Evolutionary conservation across 1,139 yeast species (phyloP), one percentile per base, ranked within the genome.

Genomic region (Geotrichum europaeum): DNA sequence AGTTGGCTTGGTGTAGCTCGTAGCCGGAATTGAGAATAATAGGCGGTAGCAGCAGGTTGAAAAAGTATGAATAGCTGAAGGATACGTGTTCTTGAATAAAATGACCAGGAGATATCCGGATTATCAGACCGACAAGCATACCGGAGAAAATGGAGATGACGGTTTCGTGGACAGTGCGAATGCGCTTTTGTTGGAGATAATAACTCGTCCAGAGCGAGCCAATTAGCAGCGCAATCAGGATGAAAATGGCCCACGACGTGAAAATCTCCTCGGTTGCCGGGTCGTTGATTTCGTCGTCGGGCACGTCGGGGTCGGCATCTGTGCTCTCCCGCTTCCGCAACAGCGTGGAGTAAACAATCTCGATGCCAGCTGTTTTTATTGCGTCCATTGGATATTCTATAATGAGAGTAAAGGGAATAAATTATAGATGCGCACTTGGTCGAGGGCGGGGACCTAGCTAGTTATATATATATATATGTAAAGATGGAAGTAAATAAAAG

Each of bases 191-290:
- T 70, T 94, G 97, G 59, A 95, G 78, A 73, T 89, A 94, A 75
- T 94, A 95, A 40, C 96, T 87, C 1, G 97, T 89, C 97, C 98
- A 94, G 58, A 95, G 77, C 0, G 99, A 97, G 12, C 91, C 82
- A 65, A 95, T 88, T 58, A 95, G 78, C 57, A 95, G 79, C 62
- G 89, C 82, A 59, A 95, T 76, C 65, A 94, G 80, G 63, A 95
- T 95, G 74, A 91, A 92, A 50, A 95, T 77, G 0, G 99, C 98
- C 99, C 99, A 95, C 0, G 97, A 89, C 10, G 96, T 87, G 73
- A 91, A 94, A 69, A 94, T 91, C 73, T 94, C 99, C 69, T 94
- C 97, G 1, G 95, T 86, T n/a, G 91, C 89, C 0, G 98, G 97
- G 69, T 89, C 90, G 18, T 86, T 80, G 45, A 83, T 85, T 56